phyloP scores from a whole-genome alignment of 139 green algal species.

The Chlamydomonas asymmetrica region DNA sequence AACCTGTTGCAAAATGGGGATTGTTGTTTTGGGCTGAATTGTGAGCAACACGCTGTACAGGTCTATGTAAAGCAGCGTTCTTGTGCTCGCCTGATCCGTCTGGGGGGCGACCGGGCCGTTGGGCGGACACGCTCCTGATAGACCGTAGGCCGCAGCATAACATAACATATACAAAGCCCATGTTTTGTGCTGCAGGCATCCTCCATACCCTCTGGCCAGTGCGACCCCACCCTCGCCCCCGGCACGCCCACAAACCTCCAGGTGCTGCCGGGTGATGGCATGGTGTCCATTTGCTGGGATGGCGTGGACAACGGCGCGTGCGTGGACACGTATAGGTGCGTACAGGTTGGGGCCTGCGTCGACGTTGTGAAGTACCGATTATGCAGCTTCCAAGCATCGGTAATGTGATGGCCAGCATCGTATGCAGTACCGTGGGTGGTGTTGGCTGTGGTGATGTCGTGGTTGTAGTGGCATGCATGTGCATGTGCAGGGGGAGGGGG shows the following conservation, averaged over 20 bases:
- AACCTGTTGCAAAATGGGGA: no score
- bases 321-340: conserved; percentile 21
- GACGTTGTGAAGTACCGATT: not conserved
- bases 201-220: conserved; percentile 12
- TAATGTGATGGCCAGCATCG: no score
- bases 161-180: no score
- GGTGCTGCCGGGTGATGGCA: conserved; percentile 1
- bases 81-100: not conserved
- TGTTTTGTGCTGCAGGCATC: no score
- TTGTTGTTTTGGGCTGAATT: not conserved
- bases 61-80: not conserved
- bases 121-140: not conserved
- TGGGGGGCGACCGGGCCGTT: not conserved
- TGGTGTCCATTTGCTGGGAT: conserved; percentile 21
- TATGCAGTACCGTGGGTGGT: no score
- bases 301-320: conserved; percentile 17
- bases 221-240: not conserved
- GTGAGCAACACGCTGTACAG: not conserved
- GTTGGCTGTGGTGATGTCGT: not conserved
- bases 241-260: conserved; percentile 20
- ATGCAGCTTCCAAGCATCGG: no score
- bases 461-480: not conserved
- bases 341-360: not conserved
- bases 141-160: no score
- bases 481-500: not conserved